Evolutionary conservation across 768 basidiomycete genomes (phyloP).

Genomic region (Tephrocybe sp.): DNA sequence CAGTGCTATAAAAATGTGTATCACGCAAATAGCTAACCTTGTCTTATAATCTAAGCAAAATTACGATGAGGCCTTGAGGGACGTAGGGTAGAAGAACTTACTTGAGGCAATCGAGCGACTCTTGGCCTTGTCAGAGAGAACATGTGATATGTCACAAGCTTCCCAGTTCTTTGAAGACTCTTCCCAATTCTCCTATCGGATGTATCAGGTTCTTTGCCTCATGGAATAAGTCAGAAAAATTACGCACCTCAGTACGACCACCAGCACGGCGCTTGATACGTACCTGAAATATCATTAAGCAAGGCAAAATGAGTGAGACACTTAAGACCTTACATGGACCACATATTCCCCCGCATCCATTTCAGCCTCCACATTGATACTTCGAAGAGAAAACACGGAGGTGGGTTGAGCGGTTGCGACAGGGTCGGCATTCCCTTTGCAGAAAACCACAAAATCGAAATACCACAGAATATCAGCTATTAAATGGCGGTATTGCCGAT

Average conservation of each 20-base stretch:
- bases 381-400: slow-evolving; percentile 17
- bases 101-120: slow-evolving; percentile 32
- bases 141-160: slow-evolving; percentile 19
- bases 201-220: background rate
- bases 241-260: background rate
- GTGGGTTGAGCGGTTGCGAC: slow-evolving; percentile 17
- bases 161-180: slow-evolving; percentile 7
- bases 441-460: slow-evolving; percentile 36
- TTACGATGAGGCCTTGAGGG: background rate
- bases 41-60: too few species aligned
- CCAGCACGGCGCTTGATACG: slow-evolving; percentile 14
- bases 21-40: slow-evolving; percentile 13
- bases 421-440: slow-evolving; percentile 25
- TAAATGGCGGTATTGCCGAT: slow-evolving; percentile 29
- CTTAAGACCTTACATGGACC: slow-evolving; percentile 22
- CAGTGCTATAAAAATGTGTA: background rate
- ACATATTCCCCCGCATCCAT: slow-evolving; percentile 27
- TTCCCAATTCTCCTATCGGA: background rate
- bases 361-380: slow-evolving; percentile 24
- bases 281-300: slow-evolving; percentile 3
- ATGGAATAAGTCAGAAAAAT: too few species aligned
- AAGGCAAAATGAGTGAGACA: background rate
- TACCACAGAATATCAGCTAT: slow-evolving; percentile 22
- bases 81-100: slow-evolving; percentile 16
- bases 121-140: slow-evolving; percentile 26